Conservation (phyloP, 164 flowering plant genomes). For the Paratinospora sagittata region DNA sequence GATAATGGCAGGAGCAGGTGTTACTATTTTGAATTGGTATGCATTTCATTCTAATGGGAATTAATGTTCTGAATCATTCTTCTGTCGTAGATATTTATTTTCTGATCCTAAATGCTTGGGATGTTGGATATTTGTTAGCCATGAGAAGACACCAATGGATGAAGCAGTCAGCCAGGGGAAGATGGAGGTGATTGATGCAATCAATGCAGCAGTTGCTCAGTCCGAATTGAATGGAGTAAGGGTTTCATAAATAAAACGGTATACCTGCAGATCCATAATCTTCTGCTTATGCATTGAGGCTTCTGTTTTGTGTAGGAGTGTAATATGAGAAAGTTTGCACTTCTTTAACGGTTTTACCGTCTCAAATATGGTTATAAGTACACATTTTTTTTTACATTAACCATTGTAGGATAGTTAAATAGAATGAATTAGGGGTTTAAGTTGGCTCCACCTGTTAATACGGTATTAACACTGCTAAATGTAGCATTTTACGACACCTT, state of each 20-base stretch:
- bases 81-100: not conserved
- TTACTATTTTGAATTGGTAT: constrained; percentile 62
- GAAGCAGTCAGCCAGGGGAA: constrained; percentile 71
- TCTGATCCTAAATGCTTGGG: constrained; percentile 6
- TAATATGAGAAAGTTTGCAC: not conserved
- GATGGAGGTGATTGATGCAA: constrained; percentile 67
- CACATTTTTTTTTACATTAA: not conserved
- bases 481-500: too few species aligned
- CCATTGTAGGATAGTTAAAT: not conserved
- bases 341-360: not conserved
- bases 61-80: not conserved
- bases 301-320: not conserved
- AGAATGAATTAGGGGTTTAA: not conserved
- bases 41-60: constrained; percentile 8
- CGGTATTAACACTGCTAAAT: too few species aligned
- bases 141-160: constrained; percentile 77
- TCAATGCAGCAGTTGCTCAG: constrained; percentile 51
- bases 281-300: not conserved
- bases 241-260: constrained; percentile 36
- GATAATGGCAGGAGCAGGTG: constrained; percentile 68
- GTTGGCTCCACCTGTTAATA: too few species aligned
- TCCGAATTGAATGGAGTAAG: constrained; percentile 44
- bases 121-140: constrained; percentile 34
- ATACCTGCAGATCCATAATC: not conserved
- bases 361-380: not conserved